These are phyloP conservation scores for Wickerhamomyces mucosus DNA, from an alignment of 805 yeast genomes.

Conservation along the genomic window DNA sequence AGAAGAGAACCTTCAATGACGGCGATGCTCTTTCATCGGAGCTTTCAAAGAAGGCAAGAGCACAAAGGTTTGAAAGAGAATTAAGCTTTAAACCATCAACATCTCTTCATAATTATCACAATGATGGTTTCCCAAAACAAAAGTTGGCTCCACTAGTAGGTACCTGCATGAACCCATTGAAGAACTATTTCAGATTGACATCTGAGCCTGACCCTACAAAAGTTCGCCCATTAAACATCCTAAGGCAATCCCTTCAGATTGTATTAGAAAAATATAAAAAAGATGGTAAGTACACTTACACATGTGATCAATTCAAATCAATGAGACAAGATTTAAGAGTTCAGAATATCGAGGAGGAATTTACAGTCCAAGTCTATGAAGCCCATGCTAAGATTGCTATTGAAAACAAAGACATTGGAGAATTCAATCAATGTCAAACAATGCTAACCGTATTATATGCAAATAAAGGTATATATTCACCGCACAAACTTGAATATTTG, in stretches of 20 bases:
- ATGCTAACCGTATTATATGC: constrained; percentile 60
- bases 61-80: constrained; percentile 26
- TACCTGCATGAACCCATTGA: constrained; percentile 55
- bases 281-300: constrained; percentile 56
- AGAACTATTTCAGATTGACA: constrained; percentile 73
- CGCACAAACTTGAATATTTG: constrained; percentile 50
- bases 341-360: constrained; percentile 71
- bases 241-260: constrained; percentile 46
- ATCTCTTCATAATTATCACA: constrained; percentile 16
- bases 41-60: constrained; percentile 24
- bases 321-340: constrained; percentile 90
- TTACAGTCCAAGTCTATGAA: constrained; percentile 75
- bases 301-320: constrained; percentile 86
- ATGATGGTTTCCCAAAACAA: constrained; percentile 23
- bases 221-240: constrained; percentile 64
- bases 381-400: constrained; percentile 82
- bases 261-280: constrained; percentile 43
- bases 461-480: constrained; percentile 26
- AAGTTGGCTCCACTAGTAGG: constrained; percentile 45
- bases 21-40: constrained; percentile 15
- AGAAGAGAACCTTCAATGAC: constrained; percentile 1
- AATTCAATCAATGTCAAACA: constrained; percentile 90
- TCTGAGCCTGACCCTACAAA: constrained; percentile 82
- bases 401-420: constrained; percentile 79
- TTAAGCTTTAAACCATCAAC: constrained; percentile 7